Conservation (phyloP, 768 basidiomycete genomes). For the Candolleomyces eurysporus region DNA sequence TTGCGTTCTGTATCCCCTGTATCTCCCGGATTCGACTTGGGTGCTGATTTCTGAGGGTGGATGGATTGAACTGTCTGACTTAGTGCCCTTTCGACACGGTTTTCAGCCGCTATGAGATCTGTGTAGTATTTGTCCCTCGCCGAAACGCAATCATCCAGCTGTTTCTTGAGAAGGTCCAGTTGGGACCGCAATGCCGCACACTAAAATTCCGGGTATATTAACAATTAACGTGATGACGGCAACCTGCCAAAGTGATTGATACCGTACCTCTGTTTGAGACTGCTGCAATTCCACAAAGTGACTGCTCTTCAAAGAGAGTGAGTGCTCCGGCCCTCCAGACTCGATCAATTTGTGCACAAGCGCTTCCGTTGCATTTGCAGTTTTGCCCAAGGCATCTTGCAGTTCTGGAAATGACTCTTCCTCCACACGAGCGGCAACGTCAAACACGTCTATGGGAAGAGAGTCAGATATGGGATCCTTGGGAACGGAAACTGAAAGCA, state of each 20-base stretch:
- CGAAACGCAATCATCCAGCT: slow-evolving; percentile 48
- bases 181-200: slow-evolving; percentile 59
- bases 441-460: slow-evolving; percentile 40
- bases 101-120: slow-evolving; percentile 56
- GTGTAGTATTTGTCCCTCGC: slow-evolving; percentile 49
- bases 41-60: slow-evolving; percentile 33
- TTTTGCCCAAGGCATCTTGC: slow-evolving; percentile 48
- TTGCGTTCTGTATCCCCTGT: slow-evolving; percentile 47
- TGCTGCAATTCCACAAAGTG: slow-evolving; percentile 48
- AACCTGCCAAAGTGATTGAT: neutral
- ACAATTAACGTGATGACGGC: neutral
- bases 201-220: slow-evolving; percentile 27
- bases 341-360: slow-evolving; percentile 60
- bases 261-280: slow-evolving; percentile 60
- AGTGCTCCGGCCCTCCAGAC: slow-evolving; percentile 33
- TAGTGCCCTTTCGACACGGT: slow-evolving; percentile 56
- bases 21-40: slow-evolving; percentile 29
- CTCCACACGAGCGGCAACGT: slow-evolving; percentile 40
- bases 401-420: slow-evolving; percentile 36
- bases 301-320: slow-evolving; percentile 33
- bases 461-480: neutral
- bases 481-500: neutral
- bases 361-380: slow-evolving; percentile 54
- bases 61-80: slow-evolving; percentile 53
- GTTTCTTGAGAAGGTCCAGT: slow-evolving; percentile 45